Evolutionary conservation across 345 rosid species (phyloP), one percentile per base, ranked within the genome.

Genomic region (Leavenworthia alabamica): DNA sequence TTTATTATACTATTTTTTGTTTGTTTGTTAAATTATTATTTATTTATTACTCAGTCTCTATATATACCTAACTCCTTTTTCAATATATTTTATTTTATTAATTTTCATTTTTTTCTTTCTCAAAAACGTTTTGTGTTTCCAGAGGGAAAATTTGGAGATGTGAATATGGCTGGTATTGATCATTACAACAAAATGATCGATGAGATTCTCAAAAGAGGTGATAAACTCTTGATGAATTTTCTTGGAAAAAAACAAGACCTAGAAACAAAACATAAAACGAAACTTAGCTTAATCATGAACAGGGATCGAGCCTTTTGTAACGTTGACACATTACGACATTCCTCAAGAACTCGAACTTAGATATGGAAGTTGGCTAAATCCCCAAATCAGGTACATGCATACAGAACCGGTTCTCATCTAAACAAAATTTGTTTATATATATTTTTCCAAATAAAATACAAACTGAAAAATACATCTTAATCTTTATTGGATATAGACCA

Each of bases 241-340:
- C 4, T 10, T n/a, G 5, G n/a, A n/a, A 39, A 1, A 31, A 47
- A 14, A 4, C 16, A 43, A 39, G 8, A 33, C 24, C 10, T 46
- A 32, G 27, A 23, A 53, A 4, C 22, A 20, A 20, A 20, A 20
- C 22, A 20, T n/a, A 3, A 7, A 27, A 14, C 3, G 2, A 48
- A 52, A 43, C 42, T 15, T 35, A 36, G 22, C 6, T 37, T 19
- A 12, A 52, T 23, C 50, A 41, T 58, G 71, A 36, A 10, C 82
- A 90, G 97, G 93, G 39, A 85, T 90, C 39, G 72, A 76, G 44
- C 87, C 93, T 24, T 87, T 90, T 72, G 89, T 87, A 53, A 76
- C 90, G 6, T 67, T 87, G 68, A 78, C 81, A 51, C 93, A 90
- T 78, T 82, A 65, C 8, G 93, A 83, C 64, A 46, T 79, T 36